Base-by-base conservation (phyloP, 2,329 filamentous ascomycete genomes). In the Xylaria sp. region DNA sequence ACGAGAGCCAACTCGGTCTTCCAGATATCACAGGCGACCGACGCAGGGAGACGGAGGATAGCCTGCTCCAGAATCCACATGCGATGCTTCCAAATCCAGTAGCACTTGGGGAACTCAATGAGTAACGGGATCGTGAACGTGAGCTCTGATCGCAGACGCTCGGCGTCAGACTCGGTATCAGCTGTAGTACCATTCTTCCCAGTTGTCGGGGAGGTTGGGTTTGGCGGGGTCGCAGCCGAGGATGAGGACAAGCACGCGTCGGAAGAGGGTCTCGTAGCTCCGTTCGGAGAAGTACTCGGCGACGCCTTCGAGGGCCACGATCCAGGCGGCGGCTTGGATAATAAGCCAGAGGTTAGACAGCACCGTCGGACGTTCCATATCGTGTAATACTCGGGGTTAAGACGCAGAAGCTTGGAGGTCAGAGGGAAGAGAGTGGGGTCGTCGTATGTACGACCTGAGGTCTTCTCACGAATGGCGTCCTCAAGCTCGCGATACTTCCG, bases 51-150 rank as follows among this genome's bases (percentile, higher is more conserved):
- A 16, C 86, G 79, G 10, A 79, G 72, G 52, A 88, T 89, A 39
- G 87, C 86, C 72, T 91, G 84, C 57, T 87, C 79, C 11, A 99
- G 79, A 2, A 93, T 78, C 92, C 94, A 99, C 51, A 88, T 76
- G 34, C 94, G 87, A 75, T 97, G 93, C 68, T 96, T 96, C 94
- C 94, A 99, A 70, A 99, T 93, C 93, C 94, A 97, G 78, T 99
- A 99, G 80, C 94, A 97, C 74, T 99, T 99, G 5, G 94, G 94
- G 66, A 86, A 93, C 66, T 91, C 85, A 65, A 90, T 82, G 54
- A 99, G 83, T 18, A 99, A 81, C 0, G 91, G 90, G 47, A 97
- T 84, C 39, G 93, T 87, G 70, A 97, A 96, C 52, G 78, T 77
- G 39, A 99, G 80, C 72, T 99, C 94, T 58, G 83, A 79, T 52